Percentiles rank a stretch among this genome's conserved stretches.
phyloP scores from a whole-genome alignment of 2,329 filamentous ascomycete genomes.

The Albophoma yamanashiensis region DNA sequence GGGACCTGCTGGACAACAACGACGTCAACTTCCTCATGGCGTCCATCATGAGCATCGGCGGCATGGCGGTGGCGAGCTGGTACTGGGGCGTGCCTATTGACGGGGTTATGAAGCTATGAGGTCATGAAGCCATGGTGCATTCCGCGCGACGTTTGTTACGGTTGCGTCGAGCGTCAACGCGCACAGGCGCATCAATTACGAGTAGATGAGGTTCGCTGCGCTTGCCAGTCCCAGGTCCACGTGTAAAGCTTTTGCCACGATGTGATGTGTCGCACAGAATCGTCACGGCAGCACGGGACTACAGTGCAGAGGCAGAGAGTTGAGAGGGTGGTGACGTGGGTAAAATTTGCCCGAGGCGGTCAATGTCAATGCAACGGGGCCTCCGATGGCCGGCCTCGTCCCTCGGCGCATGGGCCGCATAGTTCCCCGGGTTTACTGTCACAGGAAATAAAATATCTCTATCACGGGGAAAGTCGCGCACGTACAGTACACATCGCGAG shows the following conservation, averaged over 20 bases:
- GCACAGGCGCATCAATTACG: too few species aligned
- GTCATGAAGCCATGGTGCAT: not conserved
- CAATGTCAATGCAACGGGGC: not conserved
- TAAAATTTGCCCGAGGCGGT: not conserved
- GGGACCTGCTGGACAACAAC: conserved; percentile 84
- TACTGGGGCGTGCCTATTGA: conserved; percentile 46
- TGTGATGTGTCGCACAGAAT: not conserved
- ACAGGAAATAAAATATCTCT: not conserved
- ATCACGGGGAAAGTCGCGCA: not conserved
- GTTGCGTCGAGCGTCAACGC: not conserved
- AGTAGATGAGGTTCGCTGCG: not conserved
- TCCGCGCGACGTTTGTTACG: not conserved
- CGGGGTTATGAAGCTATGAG: conserved; percentile 21
- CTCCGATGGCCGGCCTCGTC: not conserved
- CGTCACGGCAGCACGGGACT: not conserved
- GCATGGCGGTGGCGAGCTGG: conserved; percentile 56
- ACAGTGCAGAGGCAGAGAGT: too few species aligned
- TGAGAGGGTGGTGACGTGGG: not conserved
- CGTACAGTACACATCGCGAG: not conserved
- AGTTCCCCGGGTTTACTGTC: not conserved
- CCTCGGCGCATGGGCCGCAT: not conserved
- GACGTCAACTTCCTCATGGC: conserved; percentile 94
- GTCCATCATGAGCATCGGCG: conserved; percentile 63
- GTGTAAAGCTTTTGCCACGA: not conserved
- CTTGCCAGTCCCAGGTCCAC: not conserved